Percentiles rank a stretch among this genome's conserved stretches.
phyloP scores from a whole-genome alignment of 2,329 filamentous ascomycete species.

The Beauveria medogensis region DNA sequence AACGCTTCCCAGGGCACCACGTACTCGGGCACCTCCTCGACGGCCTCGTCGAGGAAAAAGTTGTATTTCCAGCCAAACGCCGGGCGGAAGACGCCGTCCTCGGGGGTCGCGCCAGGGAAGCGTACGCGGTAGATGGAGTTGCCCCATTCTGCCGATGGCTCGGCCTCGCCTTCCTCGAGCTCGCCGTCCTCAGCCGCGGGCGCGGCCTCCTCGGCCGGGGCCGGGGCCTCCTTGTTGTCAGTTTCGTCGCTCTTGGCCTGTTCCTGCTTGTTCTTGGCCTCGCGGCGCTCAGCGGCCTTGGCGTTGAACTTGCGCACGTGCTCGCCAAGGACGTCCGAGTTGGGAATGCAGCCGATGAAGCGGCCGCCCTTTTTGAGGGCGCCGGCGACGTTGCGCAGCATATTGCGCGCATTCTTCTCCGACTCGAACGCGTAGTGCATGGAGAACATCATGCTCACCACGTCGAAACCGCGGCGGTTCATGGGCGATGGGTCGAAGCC shows the following conservation, averaged over 20 bases:
- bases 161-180: constrained; percentile 53
- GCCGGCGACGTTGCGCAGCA: constrained; percentile 89
- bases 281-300: constrained; percentile 31
- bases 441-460: constrained; percentile 98
- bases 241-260: constrained; percentile 15
- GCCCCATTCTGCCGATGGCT: constrained; percentile 72
- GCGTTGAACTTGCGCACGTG: constrained; percentile 72
- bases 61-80: constrained; percentile 98
- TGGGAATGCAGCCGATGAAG: constrained; percentile 94
- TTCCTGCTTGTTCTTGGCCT: constrained; percentile 29
- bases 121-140: constrained; percentile 88
- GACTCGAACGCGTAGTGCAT: constrained; percentile 98
- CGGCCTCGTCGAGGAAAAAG: constrained; percentile 91
- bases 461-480: constrained; percentile 78
- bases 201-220: constrained; percentile 17
- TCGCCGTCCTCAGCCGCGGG: constrained; percentile 33
- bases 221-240: constrained; percentile 13
- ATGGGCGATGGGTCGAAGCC: constrained; percentile 74
- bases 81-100: constrained; percentile 85
- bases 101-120: constrained; percentile 74
- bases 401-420: constrained; percentile 79
- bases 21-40: constrained; percentile 93
- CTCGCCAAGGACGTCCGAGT: constrained; percentile 80
- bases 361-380: constrained; percentile 87
- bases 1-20: constrained; percentile 98